Evolutionary conservation across 352 stramenopile genomes (phyloP), one percentile per base, ranked within the genome.

Genomic region (Phytopythium cucurbitacearum): DNA sequence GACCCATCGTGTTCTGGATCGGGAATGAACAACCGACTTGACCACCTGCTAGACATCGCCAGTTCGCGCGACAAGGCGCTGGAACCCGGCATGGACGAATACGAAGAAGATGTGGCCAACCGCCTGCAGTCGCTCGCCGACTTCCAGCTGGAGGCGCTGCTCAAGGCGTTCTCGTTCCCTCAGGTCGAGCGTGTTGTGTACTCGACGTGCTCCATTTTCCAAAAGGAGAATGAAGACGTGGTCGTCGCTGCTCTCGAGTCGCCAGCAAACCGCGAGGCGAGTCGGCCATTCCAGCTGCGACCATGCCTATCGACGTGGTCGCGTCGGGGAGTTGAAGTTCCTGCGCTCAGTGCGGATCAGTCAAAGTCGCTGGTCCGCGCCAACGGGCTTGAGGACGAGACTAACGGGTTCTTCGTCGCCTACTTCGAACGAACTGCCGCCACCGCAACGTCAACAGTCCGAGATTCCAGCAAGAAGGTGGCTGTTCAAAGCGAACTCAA

Each of bases 321-420:
- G 16, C 75, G 80, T 36, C 85, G 88, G 40, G 88, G 88, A n/a
- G 55, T 83, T 37, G 48, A 68, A 33, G 65, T 83, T 34, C 65
- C 73, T 12, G 81, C 81, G 6, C 62, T 97, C 13, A 73, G 65
- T 1, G 59, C 59, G 5, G 68, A 81, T 10, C 67, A 97, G 43
- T 72, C 85, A 5, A 65, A 80, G n/a, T 76, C 74, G 58, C 66
- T 99, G 8, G 91, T 98, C 48, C 80, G 96, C 28, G 93, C 89
- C 8, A 85, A 98, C 67, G 80, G 85, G 1, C 75, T 95, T 39
- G 91, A 97, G 46, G 91, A 98, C 69, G 84, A 79, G 41, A 98
- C 95, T 4, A 98, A 98, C 67, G 96, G 95, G 16, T 99, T 99
- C 67, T 99, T 99, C 61, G 94, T 99, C 4, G 81, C 87, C 34